Conservation (phyloP, 257 asterid genomes). For the Ehretia macrophylla region DNA sequence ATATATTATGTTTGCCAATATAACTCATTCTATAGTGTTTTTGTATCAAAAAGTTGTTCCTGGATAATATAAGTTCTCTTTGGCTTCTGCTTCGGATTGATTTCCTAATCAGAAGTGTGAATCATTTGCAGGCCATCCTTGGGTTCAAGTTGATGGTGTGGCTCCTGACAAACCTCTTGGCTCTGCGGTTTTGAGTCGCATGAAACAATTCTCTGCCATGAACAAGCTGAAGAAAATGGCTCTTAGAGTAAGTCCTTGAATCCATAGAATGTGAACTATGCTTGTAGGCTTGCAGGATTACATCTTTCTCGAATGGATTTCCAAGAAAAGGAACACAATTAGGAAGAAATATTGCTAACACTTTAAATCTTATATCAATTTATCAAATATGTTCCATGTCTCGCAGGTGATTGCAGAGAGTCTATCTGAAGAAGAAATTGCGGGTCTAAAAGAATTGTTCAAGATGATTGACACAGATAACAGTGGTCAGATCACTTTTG, state of each 20-base stretch:
- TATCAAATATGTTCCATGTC: background rate
- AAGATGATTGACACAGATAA: slow-evolving; percentile 87
- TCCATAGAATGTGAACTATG: background rate
- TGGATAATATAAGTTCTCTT: too few relatives aligned
- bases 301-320: too few relatives aligned
- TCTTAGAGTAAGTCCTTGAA: slow-evolving; percentile 56
- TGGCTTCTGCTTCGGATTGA: too few relatives aligned
- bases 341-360: too few relatives aligned
- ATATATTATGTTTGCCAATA: too few relatives aligned
- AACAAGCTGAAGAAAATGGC: slow-evolving; percentile 98
- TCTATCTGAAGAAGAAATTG: slow-evolving; percentile 90
- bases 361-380: background rate
- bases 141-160: slow-evolving; percentile 98
- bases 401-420: slow-evolving; percentile 82
- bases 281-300: too few relatives aligned
- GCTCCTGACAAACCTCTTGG: slow-evolving; percentile 94
- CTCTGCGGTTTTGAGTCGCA: slow-evolving; percentile 88
- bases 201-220: slow-evolving; percentile 96
- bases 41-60: too few relatives aligned
- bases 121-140: slow-evolving; percentile 73
- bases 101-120: too few relatives aligned
- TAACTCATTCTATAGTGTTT: too few relatives aligned
- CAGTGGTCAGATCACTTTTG: slow-evolving; percentile 85
- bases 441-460: slow-evolving; percentile 84
- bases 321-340: too few relatives aligned